Evolutionary conservation across 805 yeast species (phyloP).

Genomic region (Hyphopichia homilentoma): DNA sequence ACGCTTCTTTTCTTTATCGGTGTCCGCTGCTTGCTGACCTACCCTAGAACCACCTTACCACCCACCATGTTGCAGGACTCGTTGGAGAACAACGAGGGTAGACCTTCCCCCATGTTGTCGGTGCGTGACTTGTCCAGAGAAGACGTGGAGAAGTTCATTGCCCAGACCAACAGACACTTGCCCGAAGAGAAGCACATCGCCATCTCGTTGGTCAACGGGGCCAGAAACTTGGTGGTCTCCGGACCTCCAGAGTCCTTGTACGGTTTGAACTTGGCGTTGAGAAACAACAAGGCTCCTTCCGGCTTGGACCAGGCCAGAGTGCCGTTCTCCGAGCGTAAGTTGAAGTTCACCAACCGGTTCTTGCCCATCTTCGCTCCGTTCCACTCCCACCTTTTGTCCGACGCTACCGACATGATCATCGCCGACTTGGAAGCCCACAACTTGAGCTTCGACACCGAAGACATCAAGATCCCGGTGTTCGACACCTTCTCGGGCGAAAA

Average conservation of each 20-base stretch:
- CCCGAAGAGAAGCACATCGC: constrained; percentile 89
- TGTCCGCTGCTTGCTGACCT: constrained; percentile 81
- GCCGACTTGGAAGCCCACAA: constrained; percentile 58
- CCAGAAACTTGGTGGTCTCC: constrained; percentile 88
- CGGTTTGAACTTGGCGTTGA: constrained; percentile 87
- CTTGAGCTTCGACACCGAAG: constrained; percentile 51
- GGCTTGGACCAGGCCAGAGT: constrained; percentile 95
- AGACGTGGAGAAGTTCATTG: constrained; percentile 76
- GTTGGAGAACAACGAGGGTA: constrained; percentile 90
- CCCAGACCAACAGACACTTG: constrained; percentile 87
- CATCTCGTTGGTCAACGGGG: constrained; percentile 91
- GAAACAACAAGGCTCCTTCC: constrained; percentile 91
- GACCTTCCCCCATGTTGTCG: constrained; percentile 96
- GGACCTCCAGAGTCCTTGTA: constrained; percentile 98
- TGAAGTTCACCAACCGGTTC: constrained; percentile 89
- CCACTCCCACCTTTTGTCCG: constrained; percentile 82
- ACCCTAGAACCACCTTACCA: constrained; percentile 91
- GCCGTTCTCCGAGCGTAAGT: constrained; percentile 90
- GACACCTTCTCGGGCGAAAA: constrained; percentile 87
- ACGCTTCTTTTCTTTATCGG: constrained; percentile 90
- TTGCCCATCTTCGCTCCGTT: constrained; percentile 95
- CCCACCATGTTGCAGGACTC: constrained; percentile 92
- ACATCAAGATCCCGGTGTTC: constrained; percentile 78
- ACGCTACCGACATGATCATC: constrained; percentile 64
- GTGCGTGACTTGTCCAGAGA: constrained; percentile 80